Evolutionary conservation across 2,329 filamentous ascomycete genomes (phyloP), one percentile per base, ranked within the genome.

Genomic region (Claviceps sp.): DNA sequence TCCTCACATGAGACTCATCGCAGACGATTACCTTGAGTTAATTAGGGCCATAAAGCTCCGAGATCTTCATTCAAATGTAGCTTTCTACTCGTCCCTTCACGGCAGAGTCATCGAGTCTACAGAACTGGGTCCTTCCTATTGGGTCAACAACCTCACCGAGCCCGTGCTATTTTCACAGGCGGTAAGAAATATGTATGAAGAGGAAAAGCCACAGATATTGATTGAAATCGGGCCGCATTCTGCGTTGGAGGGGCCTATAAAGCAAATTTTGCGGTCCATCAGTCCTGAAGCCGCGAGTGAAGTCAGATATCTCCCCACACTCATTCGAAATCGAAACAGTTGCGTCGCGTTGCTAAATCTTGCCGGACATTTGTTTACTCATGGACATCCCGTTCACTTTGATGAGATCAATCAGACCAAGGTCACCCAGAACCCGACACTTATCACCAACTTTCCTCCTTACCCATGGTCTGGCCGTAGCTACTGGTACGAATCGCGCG

Each of bases 241-340:
- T 4, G 73, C 72, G 2, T 64, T 77, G 2, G 68, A 72, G 47
- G 74, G 75, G 0, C 74, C 74, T 0, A 66, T 77, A 51, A 72
- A 75, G 59, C 72, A 77, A 60, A 74, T 75, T 16, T 59, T 76
- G 29, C 74, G 75, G 56, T 61, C 61, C 1, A 66, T 72, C 7
- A 69, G 70, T 42, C 64, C 66, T 3, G 65, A 68, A 38, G 68
- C 68, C 0, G 64, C 66, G 5, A 9, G 40, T 7, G 71, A 71
- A 53, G 62, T 72, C 29, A 64, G 67, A 1, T 76, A 76, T 51
- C 62, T 64, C 5, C 67, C 72, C 1, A 64, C 67, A 0, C 71
- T 86, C 2, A 59, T 76, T 3, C 73, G 78, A 36, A 74, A 76
- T 22, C 72, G 76, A 50, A 67, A 76, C 47, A 71, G 73, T 1